Evolutionary conservation across 2,329 filamentous ascomycete genomes (phyloP).

Genomic region (Sporothrix humicola): DNA sequence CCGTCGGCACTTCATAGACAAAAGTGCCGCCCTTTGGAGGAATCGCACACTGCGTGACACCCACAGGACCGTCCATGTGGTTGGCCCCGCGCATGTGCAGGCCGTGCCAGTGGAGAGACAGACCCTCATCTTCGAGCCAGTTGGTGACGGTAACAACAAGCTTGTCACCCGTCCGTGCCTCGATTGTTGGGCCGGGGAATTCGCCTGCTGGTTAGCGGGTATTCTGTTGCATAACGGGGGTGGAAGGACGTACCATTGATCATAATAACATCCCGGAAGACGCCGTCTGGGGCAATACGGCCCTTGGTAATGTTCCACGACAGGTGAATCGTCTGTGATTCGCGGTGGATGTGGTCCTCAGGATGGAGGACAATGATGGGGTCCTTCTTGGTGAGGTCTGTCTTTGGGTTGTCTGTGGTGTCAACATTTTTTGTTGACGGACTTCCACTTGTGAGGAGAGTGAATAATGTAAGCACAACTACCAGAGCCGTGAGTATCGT

Average conservation of each 20-base stretch:
- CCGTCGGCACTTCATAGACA: slow-evolving; percentile 55
- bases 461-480: not conserved
- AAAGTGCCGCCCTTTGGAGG: slow-evolving; percentile 63
- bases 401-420: not conserved
- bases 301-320: slow-evolving; percentile 51
- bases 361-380: slow-evolving; percentile 46
- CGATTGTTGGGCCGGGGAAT: slow-evolving; percentile 57
- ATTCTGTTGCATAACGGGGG: no score
- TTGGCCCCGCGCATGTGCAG: slow-evolving; percentile 45
- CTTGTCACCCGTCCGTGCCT: slow-evolving; percentile 54
- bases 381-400: not conserved
- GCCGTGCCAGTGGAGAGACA: slow-evolving; percentile 57
- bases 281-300: slow-evolving; percentile 54
- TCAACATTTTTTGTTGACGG: not conserved
- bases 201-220: no score
- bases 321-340: slow-evolving; percentile 44
- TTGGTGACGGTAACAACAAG: slow-evolving; percentile 53
- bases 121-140: slow-evolving; percentile 45
- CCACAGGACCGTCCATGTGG: slow-evolving; percentile 72
- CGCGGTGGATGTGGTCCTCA: slow-evolving; percentile 49
- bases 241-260: slow-evolving; percentile 58
- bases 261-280: slow-evolving; percentile 55
- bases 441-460: not conserved
- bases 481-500: not conserved
- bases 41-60: slow-evolving; percentile 71